These are phyloP conservation scores for Fusarium compactum DNA, from an alignment of 2,329 filamentous ascomycete species.

Conservation along the genomic window DNA sequence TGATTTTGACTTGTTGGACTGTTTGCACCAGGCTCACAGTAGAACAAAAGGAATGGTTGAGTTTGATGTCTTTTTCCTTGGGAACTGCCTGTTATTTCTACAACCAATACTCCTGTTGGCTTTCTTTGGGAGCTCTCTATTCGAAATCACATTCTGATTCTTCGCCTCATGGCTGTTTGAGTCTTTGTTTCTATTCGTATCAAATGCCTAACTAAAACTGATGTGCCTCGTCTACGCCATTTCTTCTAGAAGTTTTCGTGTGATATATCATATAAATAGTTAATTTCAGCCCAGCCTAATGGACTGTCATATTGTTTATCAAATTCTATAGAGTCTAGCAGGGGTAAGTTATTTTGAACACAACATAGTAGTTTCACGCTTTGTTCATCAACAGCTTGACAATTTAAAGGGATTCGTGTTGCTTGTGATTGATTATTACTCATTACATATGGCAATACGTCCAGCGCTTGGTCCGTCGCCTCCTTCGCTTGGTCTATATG, in stretches of 20 bases:
- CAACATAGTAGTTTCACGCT: neutral
- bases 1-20: neutral
- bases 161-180: constrained; percentile 2
- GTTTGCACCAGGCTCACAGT: constrained; percentile 6
- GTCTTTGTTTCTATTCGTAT: constrained; percentile 12
- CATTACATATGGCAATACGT: constrained; percentile 48
- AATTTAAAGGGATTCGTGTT: constrained; percentile 11
- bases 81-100: constrained; percentile 12
- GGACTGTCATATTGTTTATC: neutral
- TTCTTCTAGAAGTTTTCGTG: constrained; percentile 1
- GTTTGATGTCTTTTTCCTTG: neutral
- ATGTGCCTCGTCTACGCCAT: neutral
- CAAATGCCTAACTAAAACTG: neutral
- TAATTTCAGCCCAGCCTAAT: neutral
- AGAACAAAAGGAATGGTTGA: neutral
- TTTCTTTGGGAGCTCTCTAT: neutral
- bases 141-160: constrained; percentile 18
- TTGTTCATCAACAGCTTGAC: constrained; percentile 2
- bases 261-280: constrained; percentile 28
- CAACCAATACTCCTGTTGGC: neutral
- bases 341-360: neutral
- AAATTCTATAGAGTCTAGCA: neutral
- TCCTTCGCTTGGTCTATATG: constrained; percentile 37
- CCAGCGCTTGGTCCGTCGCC: constrained; percentile 57
- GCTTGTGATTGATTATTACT: constrained; percentile 39